These are phyloP conservation scores for Chiua sp. DNA, from an alignment of 1,284 basidiomycete species.

Conservation along the genomic window DNA sequence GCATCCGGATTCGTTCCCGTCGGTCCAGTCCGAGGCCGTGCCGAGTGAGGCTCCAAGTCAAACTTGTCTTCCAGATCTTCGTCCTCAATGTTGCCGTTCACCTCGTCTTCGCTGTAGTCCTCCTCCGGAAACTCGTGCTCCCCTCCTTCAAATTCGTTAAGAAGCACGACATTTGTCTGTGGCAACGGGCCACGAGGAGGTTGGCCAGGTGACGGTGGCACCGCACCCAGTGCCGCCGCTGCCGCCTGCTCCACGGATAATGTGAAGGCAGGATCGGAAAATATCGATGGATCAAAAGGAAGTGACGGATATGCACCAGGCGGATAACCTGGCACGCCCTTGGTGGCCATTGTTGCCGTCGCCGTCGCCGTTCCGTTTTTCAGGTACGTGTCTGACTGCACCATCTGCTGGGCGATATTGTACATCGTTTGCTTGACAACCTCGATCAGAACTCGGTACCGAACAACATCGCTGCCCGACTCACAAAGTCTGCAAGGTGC, in stretches of 20 bases:
- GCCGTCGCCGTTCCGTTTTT: slow-evolving; percentile 37
- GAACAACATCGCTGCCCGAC: slow-evolving; percentile 38
- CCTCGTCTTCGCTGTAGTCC: slow-evolving; percentile 53
- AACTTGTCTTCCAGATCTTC: slow-evolving; percentile 45
- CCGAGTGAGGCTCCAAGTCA: slow-evolving; percentile 32
- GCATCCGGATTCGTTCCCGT: slow-evolving; percentile 26
- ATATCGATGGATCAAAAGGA: slow-evolving; percentile 59
- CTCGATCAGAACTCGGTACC: slow-evolving; percentile 34
- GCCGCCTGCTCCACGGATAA: slow-evolving; percentile 56
- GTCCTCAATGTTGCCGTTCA: slow-evolving; percentile 47
- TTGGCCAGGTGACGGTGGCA: slow-evolving; percentile 38
- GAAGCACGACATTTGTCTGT: slow-evolving; percentile 46
- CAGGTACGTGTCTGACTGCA: slow-evolving; percentile 55
- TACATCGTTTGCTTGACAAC: slow-evolving; percentile 60
- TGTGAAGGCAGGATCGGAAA: slow-evolving; percentile 59
- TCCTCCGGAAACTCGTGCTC: slow-evolving; percentile 52
- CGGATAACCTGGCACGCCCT: slow-evolving; percentile 39
- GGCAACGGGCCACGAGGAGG: slow-evolving; percentile 38
- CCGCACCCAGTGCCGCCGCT: slow-evolving; percentile 46
- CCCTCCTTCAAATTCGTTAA: slow-evolving; percentile 51
- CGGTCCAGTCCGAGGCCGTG: slow-evolving; percentile 22
- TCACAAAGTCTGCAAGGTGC: slow-evolving; percentile 44
- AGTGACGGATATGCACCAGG: slow-evolving; percentile 40
- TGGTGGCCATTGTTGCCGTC: slow-evolving; percentile 43
- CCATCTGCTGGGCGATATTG: slow-evolving; percentile 70